Evolutionary conservation across 148 eudicot genomes (phyloP), one percentile per base, ranked within the genome.

Genomic region (Pouteria glomerata): DNA sequence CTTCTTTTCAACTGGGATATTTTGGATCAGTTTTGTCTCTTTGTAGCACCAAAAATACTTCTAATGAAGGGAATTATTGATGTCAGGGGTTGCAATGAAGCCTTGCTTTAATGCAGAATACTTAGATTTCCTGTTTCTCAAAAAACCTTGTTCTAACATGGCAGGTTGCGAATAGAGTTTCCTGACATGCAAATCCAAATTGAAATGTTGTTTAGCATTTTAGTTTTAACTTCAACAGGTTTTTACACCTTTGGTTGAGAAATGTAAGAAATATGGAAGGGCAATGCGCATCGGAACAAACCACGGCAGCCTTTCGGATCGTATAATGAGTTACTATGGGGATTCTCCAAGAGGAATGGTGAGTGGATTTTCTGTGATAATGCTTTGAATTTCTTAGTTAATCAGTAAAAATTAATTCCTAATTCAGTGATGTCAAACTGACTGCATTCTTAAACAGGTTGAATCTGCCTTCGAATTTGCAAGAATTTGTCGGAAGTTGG

Each of bases 331-430:
- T 76, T 94, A 94, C 66, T 86, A 91, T 76, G 98, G 98, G 45
- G 98, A 94, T 83, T 94, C 98, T 80, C 98, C 97, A 0, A 85
- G 98, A 72, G 98, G 98, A 82, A 94, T 94, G 98, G 98, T 94
- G 65, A 78, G 87, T 33, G 34, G 35, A 57, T 64, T 64, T 57
- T 62, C 27, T 44, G 45, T 41, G 57, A 31, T 34, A 24, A 19
- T 33, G 53, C 61, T 37, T 26, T 50, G 45, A 53, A 15, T 57
- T 55, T 31, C 30, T 51, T 51, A 63, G 26, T 15, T 33, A 1
- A 56, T 29, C 55, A 3, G 44, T 53, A 61, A 15, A 47, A 2
- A 26, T 31, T 57, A 8, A 52, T 41, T 61, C 33, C 39, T 19
- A 68, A 63, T 70, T 57, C 10, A 29, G 60, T 77, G 62, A 37